Percentiles rank a stretch among this genome's conserved stretches.
Conservation (phyloP, 805 yeast species). For the Ogataea glucozyma region DNA sequence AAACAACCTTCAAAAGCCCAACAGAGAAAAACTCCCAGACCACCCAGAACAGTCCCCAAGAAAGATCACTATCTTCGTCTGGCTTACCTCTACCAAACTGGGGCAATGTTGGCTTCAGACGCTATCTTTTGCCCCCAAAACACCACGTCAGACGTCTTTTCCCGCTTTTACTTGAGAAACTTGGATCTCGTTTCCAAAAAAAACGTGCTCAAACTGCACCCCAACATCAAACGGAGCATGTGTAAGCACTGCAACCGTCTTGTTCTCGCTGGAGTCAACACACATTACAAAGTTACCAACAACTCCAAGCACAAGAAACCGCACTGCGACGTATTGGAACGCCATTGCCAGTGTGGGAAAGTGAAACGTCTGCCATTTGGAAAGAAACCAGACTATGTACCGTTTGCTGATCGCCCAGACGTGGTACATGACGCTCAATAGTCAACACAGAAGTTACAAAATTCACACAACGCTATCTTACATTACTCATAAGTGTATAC, state of each 20-base stretch:
- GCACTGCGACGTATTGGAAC: conserved; percentile 48
- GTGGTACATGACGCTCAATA: background rate
- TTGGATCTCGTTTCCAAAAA: conserved; percentile 66
- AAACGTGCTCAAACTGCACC: conserved; percentile 63
- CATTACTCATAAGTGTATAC: conserved; percentile 6
- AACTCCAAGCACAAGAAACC: conserved; percentile 34
- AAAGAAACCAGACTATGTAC: conserved; percentile 44
- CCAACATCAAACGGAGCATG: conserved; percentile 61
- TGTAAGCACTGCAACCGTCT: conserved; percentile 67
- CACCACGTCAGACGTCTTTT: conserved; percentile 39
- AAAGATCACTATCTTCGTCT: conserved; percentile 62
- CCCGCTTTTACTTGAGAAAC: conserved; percentile 55
- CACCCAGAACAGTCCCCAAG: conserved; percentile 47
- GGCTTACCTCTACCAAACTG: conserved; percentile 59
- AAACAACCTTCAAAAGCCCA: background rate
- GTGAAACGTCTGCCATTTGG: conserved; percentile 66
- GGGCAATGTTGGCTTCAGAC: conserved; percentile 39
- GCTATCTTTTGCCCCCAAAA: conserved; percentile 5
- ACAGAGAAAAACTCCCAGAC: conserved; percentile 13
- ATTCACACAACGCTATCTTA: conserved; percentile 4
- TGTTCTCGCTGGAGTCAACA: conserved; percentile 49
- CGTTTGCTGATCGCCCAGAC: conserved; percentile 42
- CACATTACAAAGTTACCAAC: conserved; percentile 43
- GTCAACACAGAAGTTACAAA: background rate
- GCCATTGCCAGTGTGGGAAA: conserved; percentile 55